phyloP scores from a whole-genome alignment of 352 stramenopile species.

The Nothophytophthora sp. region DNA sequence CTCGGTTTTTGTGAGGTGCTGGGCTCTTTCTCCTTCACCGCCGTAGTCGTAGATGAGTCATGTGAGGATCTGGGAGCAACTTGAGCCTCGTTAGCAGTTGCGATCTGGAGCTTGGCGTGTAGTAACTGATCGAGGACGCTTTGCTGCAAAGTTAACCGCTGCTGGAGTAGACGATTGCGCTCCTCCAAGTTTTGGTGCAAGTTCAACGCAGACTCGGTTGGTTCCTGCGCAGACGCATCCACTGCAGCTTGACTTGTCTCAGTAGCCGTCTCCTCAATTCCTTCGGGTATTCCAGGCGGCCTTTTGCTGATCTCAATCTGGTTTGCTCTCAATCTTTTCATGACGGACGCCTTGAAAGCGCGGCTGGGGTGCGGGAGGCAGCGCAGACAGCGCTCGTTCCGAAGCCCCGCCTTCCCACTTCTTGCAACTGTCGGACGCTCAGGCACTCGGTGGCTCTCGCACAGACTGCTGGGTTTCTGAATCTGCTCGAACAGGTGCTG shows the following conservation, averaged over 20 bases:
- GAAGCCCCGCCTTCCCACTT: background rate
- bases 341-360: constrained; percentile 19
- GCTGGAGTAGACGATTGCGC: constrained; percentile 31
- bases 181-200: constrained; percentile 21
- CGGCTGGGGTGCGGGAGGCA: background rate
- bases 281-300: constrained; percentile 8
- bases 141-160: constrained; percentile 36
- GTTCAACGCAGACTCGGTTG: background rate
- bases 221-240: background rate
- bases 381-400: background rate
- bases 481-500: constrained; percentile 40
- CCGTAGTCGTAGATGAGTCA: background rate
- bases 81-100: background rate
- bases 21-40: background rate
- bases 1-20: background rate
- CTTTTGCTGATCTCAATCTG: background rate
- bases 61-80: background rate
- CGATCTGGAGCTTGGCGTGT: constrained; percentile 22
- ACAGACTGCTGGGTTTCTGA: constrained; percentile 4
- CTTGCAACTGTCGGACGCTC: background rate
- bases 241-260: constrained; percentile 15
- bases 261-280: constrained; percentile 2
- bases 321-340: constrained; percentile 14
- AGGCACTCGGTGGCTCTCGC: background rate
- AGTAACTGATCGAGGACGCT: constrained; percentile 33